A percentile compares a stretch with the other conserved stretches of the same genome.
These are phyloP conservation scores for Metschnikowia gelsemii DNA, from an alignment of 805 yeast genomes.

Conservation along the genomic window DNA sequence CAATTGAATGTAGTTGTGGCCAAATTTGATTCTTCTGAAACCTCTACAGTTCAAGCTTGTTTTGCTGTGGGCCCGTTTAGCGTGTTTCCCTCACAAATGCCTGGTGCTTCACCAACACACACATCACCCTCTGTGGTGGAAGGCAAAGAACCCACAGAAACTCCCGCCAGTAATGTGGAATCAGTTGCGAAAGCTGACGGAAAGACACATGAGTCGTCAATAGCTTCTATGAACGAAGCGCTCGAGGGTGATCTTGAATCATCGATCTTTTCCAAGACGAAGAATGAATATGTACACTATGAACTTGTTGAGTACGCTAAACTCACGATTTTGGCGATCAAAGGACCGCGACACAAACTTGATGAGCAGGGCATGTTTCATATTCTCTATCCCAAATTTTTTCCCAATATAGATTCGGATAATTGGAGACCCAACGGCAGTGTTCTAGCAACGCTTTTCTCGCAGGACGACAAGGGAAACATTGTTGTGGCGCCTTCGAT, in stretches of 20 bases:
- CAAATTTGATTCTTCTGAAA: slow-evolving; percentile 25
- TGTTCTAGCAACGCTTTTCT: slow-evolving; percentile 21
- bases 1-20: slow-evolving; percentile 42
- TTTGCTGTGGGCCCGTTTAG: slow-evolving; percentile 14
- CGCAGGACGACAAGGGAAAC: slow-evolving; percentile 7
- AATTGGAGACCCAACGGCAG: slow-evolving; percentile 36
- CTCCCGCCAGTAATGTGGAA: not conserved
- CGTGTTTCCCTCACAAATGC: slow-evolving; percentile 2
- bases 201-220: not conserved
- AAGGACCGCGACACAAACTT: slow-evolving; percentile 37
- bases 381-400: slow-evolving; percentile 44
- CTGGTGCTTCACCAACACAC: not conserved
- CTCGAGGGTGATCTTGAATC: slow-evolving; percentile 20
- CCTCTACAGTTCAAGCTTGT: not conserved
- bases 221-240: slow-evolving; percentile 5
- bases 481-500: slow-evolving; percentile 24
- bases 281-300: slow-evolving; percentile 36
- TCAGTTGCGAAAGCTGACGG: not conserved
- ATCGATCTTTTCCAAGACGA: slow-evolving; percentile 26
- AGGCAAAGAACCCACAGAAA: not conserved
- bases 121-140: not conserved
- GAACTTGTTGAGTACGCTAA: slow-evolving; percentile 37
- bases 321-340: slow-evolving; percentile 41
- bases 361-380: slow-evolving; percentile 45
- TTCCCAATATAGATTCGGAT: slow-evolving; percentile 42